A percentile compares a stretch with the other conserved stretches of the same genome.
Evolutionary conservation across 2,329 filamentous ascomycete genomes (phyloP).

Genomic region (Xylariaceae sp.): DNA sequence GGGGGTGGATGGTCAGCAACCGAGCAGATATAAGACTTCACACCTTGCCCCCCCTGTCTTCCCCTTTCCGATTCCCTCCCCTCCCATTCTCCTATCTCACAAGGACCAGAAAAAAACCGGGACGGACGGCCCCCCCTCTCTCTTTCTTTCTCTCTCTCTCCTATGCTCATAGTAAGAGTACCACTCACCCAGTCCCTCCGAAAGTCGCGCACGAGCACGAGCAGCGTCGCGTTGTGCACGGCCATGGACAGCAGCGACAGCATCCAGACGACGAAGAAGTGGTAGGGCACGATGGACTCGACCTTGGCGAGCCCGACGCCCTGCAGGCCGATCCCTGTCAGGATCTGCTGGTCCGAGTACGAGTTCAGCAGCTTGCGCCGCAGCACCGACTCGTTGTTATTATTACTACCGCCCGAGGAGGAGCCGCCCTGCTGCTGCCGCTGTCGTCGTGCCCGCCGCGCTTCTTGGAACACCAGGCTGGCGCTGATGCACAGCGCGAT

Average conservation of each 20-base stretch:
- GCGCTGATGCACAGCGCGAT: constrained; percentile 48
- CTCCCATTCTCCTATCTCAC: too few species aligned
- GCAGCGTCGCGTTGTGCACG: constrained; percentile 56
- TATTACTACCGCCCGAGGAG: not conserved
- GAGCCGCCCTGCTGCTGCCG: too few species aligned
- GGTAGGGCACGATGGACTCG: constrained; percentile 53
- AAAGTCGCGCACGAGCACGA: constrained; percentile 60
- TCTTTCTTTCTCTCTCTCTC: too few species aligned
- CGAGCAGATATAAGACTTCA: too few species aligned
- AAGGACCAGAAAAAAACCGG: too few species aligned
- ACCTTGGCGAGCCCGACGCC: constrained; percentile 54
- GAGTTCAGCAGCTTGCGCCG: constrained; percentile 56
- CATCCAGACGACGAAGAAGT: constrained; percentile 67
- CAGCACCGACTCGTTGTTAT: constrained; percentile 40
- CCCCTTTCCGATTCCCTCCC: too few species aligned
- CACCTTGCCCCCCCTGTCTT: too few species aligned
- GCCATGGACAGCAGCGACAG: constrained; percentile 56
- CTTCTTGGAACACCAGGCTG: constrained; percentile 49
- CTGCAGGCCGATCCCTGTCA: constrained; percentile 63
- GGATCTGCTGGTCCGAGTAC: constrained; percentile 61
- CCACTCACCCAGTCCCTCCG: constrained; percentile 59
- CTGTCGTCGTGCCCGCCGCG: constrained; percentile 14
- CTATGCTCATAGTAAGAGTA: too few species aligned
- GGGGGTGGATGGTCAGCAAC: too few species aligned
- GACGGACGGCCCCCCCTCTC: too few species aligned